Evolutionary conservation across 805 yeast genomes (phyloP).

Genomic region (Yarrowia hollandica): DNA sequence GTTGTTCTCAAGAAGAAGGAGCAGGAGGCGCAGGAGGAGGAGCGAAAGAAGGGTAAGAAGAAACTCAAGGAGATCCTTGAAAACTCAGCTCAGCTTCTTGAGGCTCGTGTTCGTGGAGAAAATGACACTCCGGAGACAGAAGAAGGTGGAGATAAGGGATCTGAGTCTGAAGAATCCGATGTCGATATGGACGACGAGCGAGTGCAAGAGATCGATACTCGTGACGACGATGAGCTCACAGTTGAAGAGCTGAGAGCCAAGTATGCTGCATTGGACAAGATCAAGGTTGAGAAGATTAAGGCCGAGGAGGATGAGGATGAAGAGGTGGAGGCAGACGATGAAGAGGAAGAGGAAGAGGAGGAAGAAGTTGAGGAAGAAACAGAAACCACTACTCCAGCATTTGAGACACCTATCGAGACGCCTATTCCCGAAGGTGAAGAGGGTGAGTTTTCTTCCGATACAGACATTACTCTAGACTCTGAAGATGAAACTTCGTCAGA

Average conservation of each 20-base stretch:
- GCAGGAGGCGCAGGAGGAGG: slow-evolving; percentile 62
- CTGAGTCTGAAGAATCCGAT: slow-evolving; percentile 49
- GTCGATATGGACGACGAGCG: slow-evolving; percentile 44
- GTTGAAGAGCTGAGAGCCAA: slow-evolving; percentile 58
- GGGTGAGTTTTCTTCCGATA: slow-evolving; percentile 7
- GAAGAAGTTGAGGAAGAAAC: background rate
- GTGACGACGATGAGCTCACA: slow-evolving; percentile 52
- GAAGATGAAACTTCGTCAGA: slow-evolving; percentile 22
- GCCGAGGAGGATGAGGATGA: slow-evolving; percentile 34
- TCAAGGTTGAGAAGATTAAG: slow-evolving; percentile 35
- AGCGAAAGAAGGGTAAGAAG: slow-evolving; percentile 78
- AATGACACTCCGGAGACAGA: slow-evolving; percentile 35
- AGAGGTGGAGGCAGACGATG: slow-evolving; percentile 31
- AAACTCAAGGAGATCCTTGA: slow-evolving; percentile 85
- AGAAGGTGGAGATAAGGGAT: slow-evolving; percentile 50
- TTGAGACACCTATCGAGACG: background rate
- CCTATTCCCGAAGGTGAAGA: background rate
- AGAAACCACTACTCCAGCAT: background rate
- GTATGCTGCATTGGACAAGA: slow-evolving; percentile 49
- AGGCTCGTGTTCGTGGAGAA: slow-evolving; percentile 57
- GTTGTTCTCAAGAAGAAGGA: slow-evolving; percentile 71
- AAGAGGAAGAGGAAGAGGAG: background rate
- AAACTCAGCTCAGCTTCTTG: slow-evolving; percentile 85
- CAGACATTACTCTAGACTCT: slow-evolving; percentile 20
- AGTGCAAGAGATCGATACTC: slow-evolving; percentile 35